Conservation (phyloP, 768 basidiomycete species). For the Termitomyces eurrhizus region DNA sequence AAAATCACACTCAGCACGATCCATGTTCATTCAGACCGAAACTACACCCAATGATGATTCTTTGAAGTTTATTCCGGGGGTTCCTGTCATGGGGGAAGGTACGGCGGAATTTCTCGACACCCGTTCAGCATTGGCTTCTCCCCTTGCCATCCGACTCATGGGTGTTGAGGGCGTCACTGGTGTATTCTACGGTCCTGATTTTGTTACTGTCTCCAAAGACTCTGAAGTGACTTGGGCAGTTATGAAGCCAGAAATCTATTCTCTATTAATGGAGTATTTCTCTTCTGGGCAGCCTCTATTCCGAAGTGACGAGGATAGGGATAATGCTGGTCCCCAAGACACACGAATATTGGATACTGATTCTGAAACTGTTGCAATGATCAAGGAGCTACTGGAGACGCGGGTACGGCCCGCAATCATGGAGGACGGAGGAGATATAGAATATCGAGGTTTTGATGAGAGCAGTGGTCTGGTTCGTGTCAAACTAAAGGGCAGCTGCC, state of each 20-base stretch:
- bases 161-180: slow-evolving; percentile 87
- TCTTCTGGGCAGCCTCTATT: slow-evolving; percentile 88
- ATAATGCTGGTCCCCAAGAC: slow-evolving; percentile 86
- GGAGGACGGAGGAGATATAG: slow-evolving; percentile 99
- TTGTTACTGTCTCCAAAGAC: slow-evolving; percentile 94
- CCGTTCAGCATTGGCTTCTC: slow-evolving; percentile 80
- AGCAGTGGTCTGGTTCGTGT: slow-evolving; percentile 76
- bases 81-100: slow-evolving; percentile 81
- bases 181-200: slow-evolving; percentile 97
- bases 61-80: slow-evolving; percentile 95
- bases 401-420: slow-evolving; percentile 94
- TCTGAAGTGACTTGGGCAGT: slow-evolving; percentile 83
- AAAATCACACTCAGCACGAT: slow-evolving; percentile 46
- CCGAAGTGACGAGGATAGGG: slow-evolving; percentile 74
- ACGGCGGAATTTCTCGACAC: slow-evolving; percentile 95
- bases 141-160: slow-evolving; percentile 93
- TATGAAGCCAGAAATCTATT: slow-evolving; percentile 95
- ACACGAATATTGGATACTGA: slow-evolving; percentile 92
- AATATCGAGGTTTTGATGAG: slow-evolving; percentile 88
- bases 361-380: slow-evolving; percentile 97
- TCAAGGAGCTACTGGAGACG: slow-evolving; percentile 95
- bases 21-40: slow-evolving; percentile 99
- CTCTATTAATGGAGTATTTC: slow-evolving; percentile 95
- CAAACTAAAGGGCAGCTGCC: slow-evolving; percentile 94
- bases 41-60: slow-evolving; percentile 96